Evolutionary conservation across 1,139 yeast species (phyloP), one percentile per base, ranked within the genome.

Genomic region (Suhomyces ambrosiae): DNA sequence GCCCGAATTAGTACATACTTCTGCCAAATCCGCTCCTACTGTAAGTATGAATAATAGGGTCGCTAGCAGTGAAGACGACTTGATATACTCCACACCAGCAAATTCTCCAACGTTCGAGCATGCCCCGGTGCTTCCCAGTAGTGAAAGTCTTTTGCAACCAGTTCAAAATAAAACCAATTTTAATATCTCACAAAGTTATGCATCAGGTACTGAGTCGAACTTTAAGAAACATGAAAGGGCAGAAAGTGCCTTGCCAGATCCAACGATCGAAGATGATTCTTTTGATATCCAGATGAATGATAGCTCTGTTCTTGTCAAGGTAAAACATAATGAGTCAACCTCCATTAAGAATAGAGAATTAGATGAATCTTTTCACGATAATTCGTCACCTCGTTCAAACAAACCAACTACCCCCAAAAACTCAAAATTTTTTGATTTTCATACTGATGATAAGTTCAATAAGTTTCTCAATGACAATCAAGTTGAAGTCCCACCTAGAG

Each of bases 401-500:
- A 34, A 36, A 7, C 46, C 51, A 9, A 35, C 42, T 6, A 41
- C 48, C 2, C 45, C 50, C 4, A 38, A 35, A 23, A 39, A 33
- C 7, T 38, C 44, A 11, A 42, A 32, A 21, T 46, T 37, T 32
- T 46, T 48, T 32, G 56, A 51, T 23, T 52, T 44, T 37, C 38
- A 42, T 12, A 39, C 47, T 11, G 42, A 48, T 12, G 48, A 48
- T 15, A 41, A 44, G 17, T 55, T 61, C 30, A 50, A 59, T 12
- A 53, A 46, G 11, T 56, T 60, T 21, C 41, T 65, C 23, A 49
- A 58, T 27, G 69, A 63, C 35, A 47, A 48, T 5, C 64, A 64
- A 40, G 45, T 38, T 2, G 65, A 58, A 27, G 69, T 65, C 1
- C 73, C 73, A 3, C 68, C 69, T 1, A 50, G 72, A 38, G 70